Conservation (phyloP, 352 stramenopile genomes). For the Pythium rhizo-oryzae region DNA sequence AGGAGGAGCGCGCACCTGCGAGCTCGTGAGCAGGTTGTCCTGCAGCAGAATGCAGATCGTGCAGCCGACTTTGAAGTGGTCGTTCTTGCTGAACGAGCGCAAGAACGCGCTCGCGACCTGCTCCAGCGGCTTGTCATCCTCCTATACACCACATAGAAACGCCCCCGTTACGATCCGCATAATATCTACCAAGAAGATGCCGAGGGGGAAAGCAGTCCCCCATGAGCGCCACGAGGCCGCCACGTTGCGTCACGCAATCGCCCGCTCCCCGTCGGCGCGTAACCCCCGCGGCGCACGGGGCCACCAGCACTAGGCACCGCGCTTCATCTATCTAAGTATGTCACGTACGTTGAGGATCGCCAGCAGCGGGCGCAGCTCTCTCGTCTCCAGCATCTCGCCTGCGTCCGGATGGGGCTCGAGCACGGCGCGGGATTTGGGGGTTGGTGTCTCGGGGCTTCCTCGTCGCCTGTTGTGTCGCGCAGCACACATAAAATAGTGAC, state of each 20-base stretch:
- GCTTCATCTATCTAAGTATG: background rate
- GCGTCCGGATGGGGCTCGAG: background rate
- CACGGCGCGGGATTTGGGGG: conserved; percentile 17
- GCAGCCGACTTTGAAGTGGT: conserved; percentile 91
- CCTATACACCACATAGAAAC: conserved; percentile 36
- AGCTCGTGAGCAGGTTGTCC: conserved; percentile 91
- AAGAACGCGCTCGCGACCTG: conserved; percentile 69
- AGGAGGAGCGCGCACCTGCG: conserved; percentile 54
- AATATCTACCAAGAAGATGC: background rate
- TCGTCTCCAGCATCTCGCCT: conserved; percentile 72
- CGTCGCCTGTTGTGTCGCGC: conserved; percentile 27
- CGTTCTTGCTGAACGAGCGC: conserved; percentile 86
- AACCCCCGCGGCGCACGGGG: too few relatives aligned
- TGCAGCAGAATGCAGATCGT: conserved; percentile 89
- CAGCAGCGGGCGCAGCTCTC: conserved; percentile 80
- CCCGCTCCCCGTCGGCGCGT: too few relatives aligned
- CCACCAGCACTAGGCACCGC: too few relatives aligned
- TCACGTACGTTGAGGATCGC: conserved; percentile 80
- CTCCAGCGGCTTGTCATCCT: conserved; percentile 85
- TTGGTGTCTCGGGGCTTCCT: conserved; percentile 26
- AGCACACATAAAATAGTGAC: conserved; percentile 15
- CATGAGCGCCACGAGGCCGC: background rate
- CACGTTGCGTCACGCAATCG: conserved; percentile 10
- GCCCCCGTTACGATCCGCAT: conserved; percentile 17
- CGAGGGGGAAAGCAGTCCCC: too few relatives aligned